Evolutionary conservation across 352 stramenopile genomes (phyloP), one percentile per base, ranked within the genome.

Genomic region (Phytophthora lateralis): DNA sequence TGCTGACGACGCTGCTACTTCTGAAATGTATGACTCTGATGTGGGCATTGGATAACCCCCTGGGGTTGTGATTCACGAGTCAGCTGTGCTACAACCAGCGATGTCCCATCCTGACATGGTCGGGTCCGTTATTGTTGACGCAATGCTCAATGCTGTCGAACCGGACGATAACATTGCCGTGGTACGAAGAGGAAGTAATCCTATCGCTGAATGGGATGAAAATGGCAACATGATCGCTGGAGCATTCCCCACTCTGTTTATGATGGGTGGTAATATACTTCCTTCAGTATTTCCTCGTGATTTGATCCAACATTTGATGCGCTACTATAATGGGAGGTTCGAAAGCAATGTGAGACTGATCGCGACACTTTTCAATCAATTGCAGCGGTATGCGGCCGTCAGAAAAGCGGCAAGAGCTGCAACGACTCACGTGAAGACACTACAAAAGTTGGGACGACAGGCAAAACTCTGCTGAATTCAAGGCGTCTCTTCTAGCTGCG

Each of bases 311-410:
- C 59, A 61, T 21, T 52, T 67, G 1, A 60, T 67, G n/a, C n/a
- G 50, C 24, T 61, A 67, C 21, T 68, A 45, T 12, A 46, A 68
- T 30, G 60, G 60, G 0, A 21, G 60, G 14, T 68, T 68, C 29
- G 51, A 68, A 39, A 47, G 21, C 2, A 42, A 11, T 6, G 26
- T 45, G 2, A 15, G 4, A 10, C 53, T 68, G 18, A 35, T 48
- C 0, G 38, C 52, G 2, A 53, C 48, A 6, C 12, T 62, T 20
- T 68, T 68, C n/a, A 68, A 62, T 43, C 60, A 68, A 29, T 35
- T 62, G 15, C 38, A 59, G n/a, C 46, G 60, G 1, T 52, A 68
- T 35, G 20, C 51, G 1, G 52, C 52, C 2, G 46, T 62, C 2
- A 51, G 14, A 14, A 62, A 56, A 4, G 60, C 52, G 6, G 60